phyloP scores from a whole-genome alignment of 768 basidiomycete genomes.

The Candolleomyces efflorescens region DNA sequence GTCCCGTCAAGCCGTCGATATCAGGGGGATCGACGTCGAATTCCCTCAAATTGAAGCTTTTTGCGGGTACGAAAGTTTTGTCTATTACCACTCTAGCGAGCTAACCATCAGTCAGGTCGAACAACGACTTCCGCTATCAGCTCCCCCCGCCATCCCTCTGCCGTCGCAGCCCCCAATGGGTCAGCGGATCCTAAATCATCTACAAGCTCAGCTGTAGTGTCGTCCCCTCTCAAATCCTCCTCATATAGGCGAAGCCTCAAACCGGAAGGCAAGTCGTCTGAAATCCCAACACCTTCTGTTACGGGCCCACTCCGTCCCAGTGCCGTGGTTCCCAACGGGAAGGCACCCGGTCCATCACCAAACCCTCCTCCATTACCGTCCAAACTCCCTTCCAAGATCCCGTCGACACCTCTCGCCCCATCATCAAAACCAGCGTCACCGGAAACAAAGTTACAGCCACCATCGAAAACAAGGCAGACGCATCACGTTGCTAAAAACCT shows the following conservation, averaged over 20 bases:
- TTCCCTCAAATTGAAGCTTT: conserved; percentile 27
- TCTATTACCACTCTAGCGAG: neutral
- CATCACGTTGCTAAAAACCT: conserved; percentile 14
- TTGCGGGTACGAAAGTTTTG: conserved; percentile 23
- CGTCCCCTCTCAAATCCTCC: conserved; percentile 27
- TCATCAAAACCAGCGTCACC: conserved; percentile 24
- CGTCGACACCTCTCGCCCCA: conserved; percentile 29
- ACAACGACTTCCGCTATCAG: conserved; percentile 14
- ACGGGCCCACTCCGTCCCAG: neutral
- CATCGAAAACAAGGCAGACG: conserved; percentile 1
- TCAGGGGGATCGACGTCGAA: conserved; percentile 23
- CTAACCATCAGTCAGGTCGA: conserved; percentile 6
- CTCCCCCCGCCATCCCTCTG: conserved; percentile 7
- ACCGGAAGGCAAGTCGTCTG: conserved; percentile 10
- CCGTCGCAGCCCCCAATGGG: conserved; percentile 2
- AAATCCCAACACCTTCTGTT: conserved; percentile 2
- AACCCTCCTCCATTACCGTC: neutral
- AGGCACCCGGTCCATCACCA: neutral
- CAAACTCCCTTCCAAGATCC: conserved; percentile 8
- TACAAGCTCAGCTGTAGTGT: conserved; percentile 19
- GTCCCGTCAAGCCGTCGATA: conserved; percentile 22
- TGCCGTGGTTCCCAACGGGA: neutral
- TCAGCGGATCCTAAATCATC: conserved; percentile 10
- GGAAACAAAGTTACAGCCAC: neutral
- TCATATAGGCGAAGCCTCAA: conserved; percentile 22